These are phyloP conservation scores for Colletotrichum scovillei DNA, from an alignment of 2,329 filamentous ascomycete genomes.

Conservation along the genomic window DNA sequence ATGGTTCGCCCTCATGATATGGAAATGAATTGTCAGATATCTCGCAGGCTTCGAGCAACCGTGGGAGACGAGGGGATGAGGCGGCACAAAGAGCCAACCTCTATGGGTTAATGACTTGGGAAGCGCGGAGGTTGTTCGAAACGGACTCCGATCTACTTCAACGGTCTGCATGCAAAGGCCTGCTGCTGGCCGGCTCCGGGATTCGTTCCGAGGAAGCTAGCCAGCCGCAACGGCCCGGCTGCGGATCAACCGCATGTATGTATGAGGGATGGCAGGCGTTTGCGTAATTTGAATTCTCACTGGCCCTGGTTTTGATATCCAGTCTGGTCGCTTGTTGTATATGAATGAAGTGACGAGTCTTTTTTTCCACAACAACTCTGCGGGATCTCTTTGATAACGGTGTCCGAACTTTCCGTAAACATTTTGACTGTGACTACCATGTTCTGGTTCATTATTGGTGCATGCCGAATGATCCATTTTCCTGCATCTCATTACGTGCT, in stretches of 20 bases:
- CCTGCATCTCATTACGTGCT: neutral
- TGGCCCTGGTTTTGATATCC: constrained; percentile 21
- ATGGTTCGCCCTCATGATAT: constrained; percentile 34
- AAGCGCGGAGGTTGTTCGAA: constrained; percentile 48
- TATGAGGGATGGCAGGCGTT: constrained; percentile 38
- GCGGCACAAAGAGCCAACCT: constrained; percentile 15
- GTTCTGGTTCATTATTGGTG: neutral
- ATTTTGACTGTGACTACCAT: neutral
- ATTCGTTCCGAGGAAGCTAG: constrained; percentile 11
- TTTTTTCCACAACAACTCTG: neutral
- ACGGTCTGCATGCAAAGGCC: constrained; percentile 26
- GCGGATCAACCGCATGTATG: constrained; percentile 39
- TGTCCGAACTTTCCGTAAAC: neutral
- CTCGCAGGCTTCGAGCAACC: constrained; percentile 36
- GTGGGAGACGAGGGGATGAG: constrained; percentile 22
- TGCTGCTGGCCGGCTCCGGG: constrained; percentile 12
- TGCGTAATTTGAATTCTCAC: constrained; percentile 36
- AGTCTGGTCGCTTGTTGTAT: neutral
- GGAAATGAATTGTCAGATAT: constrained; percentile 33
- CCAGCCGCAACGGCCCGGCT: constrained; percentile 28
- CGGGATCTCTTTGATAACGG: neutral
- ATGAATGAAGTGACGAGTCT: neutral
- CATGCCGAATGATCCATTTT: neutral
- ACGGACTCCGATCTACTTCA: constrained; percentile 26
- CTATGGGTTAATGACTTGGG: constrained; percentile 35